Percentiles rank a stretch among this genome's conserved stretches.
Evolutionary conservation across 2,329 filamentous ascomycete genomes (phyloP).

Genomic region (Fusarium newnesense): DNA sequence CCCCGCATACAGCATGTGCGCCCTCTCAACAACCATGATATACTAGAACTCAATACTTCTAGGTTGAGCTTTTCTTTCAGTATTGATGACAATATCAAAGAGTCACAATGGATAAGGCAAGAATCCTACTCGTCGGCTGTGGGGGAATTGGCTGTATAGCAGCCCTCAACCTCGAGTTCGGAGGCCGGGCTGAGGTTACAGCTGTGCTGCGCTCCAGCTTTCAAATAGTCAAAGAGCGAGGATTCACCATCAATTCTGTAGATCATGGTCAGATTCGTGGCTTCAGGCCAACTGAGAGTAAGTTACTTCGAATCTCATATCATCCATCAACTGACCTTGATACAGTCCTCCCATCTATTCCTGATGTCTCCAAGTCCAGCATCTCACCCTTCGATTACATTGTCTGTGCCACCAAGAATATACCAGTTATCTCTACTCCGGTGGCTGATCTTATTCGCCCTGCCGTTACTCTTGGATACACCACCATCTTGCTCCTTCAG

Average conservation of each 20-base stretch:
- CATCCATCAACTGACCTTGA: background rate
- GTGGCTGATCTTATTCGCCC: slow-evolving; percentile 36
- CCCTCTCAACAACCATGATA: slow-evolving; percentile 26
- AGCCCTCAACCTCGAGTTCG: slow-evolving; percentile 38
- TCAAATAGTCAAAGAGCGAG: slow-evolving; percentile 29
- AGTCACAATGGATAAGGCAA: slow-evolving; percentile 26
- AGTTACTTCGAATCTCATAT: background rate
- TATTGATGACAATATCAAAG: background rate
- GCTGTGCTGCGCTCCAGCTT: slow-evolving; percentile 42
- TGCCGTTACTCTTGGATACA: slow-evolving; percentile 33
- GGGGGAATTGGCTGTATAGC: slow-evolving; percentile 42
- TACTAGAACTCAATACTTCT: background rate
- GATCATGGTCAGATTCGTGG: slow-evolving; percentile 37
- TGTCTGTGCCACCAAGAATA: slow-evolving; percentile 41
- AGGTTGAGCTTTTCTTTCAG: background rate
- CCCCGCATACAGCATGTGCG: slow-evolving; percentile 20
- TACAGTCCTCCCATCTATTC: slow-evolving; percentile 33
- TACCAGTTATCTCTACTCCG: slow-evolving; percentile 31
- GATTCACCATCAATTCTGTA: slow-evolving; percentile 40
- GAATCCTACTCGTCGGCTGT: slow-evolving; percentile 35
- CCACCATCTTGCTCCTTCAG: slow-evolving; percentile 39
- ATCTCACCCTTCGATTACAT: slow-evolving; percentile 40
- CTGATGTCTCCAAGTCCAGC: slow-evolving; percentile 27
- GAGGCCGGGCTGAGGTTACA: slow-evolving; percentile 36
- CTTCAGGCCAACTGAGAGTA: slow-evolving; percentile 38